These are phyloP conservation scores for Umbelopsis vinacea DNA, from an alignment of 192 early-diverging fungal species.

Conservation along the genomic window DNA sequence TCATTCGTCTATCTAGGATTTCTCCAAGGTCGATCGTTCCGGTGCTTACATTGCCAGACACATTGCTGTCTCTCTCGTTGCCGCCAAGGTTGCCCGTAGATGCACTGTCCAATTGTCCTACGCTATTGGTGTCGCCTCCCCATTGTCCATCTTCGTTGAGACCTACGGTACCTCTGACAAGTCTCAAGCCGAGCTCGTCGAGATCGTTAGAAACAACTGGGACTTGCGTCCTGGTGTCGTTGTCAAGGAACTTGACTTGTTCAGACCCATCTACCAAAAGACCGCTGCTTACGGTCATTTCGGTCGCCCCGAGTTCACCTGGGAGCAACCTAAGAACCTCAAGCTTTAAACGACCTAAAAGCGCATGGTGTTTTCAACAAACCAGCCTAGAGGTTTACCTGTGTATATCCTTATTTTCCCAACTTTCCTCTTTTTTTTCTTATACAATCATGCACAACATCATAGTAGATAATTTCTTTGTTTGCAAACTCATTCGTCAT, in stretches of 20 bases:
- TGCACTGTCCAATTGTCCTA: constrained; percentile 94
- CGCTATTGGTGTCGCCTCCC: constrained; percentile 97
- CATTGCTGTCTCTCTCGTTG: constrained; percentile 96
- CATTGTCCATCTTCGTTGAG: constrained; percentile 93
- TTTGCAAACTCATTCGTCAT: constrained; percentile 22
- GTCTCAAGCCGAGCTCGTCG: constrained; percentile 87
- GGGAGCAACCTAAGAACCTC: constrained; percentile 90
- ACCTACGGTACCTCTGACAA: constrained; percentile 95
- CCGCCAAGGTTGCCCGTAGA: constrained; percentile 90
- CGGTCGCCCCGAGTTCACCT: constrained; percentile 90
- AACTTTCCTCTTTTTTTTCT: neutral
- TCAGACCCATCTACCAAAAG: constrained; percentile 96
- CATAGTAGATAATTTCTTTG: constrained; percentile 24
- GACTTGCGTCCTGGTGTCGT: constrained; percentile 98
- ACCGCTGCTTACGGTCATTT: constrained; percentile 97
- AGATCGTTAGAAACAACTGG: constrained; percentile 98
- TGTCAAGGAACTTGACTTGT: constrained; percentile 97
- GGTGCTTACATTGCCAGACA: constrained; percentile 97
- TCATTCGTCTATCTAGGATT: constrained; percentile 89
- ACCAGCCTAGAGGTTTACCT: constrained; percentile 20
- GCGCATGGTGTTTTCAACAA: constrained; percentile 24
- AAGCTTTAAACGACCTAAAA: constrained; percentile 53
- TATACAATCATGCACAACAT: constrained; percentile 24
- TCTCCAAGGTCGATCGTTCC: constrained; percentile 99
- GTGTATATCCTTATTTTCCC: constrained; percentile 19